Percentiles rank a stretch among this genome's conserved stretches.
Conservation (phyloP, 2,329 filamentous ascomycete species). For the Xylariaceae sp. region DNA sequence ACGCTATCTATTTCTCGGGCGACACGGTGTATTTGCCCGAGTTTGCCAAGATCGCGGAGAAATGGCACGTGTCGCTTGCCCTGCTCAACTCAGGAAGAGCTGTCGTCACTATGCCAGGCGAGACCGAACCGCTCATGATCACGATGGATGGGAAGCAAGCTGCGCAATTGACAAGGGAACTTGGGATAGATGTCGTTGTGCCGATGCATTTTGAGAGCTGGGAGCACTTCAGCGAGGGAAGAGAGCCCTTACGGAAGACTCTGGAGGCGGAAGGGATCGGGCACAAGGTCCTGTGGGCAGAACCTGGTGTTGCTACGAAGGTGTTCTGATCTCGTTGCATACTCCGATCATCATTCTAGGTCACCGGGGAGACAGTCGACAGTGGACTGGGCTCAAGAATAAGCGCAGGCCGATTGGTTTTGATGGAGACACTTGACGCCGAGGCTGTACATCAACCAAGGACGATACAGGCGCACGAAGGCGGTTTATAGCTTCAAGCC, state of each 20-base stretch:
- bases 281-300: slow-evolving; percentile 34
- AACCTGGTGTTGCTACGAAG: slow-evolving; percentile 19
- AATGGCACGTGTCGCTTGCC: slow-evolving; percentile 36
- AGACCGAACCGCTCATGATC: slow-evolving; percentile 30
- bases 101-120: slow-evolving; percentile 15
- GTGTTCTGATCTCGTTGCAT: slow-evolving; percentile 1
- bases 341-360: too few species aligned
- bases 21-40: slow-evolving; percentile 46
- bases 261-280: slow-evolving; percentile 34
- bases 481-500: too few species aligned
- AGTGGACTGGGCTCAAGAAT: too few species aligned
- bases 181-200: slow-evolving; percentile 39
- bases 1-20: slow-evolving; percentile 46
- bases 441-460: too few species aligned
- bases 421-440: too few species aligned
- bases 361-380: too few species aligned
- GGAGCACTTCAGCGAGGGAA: slow-evolving; percentile 39
- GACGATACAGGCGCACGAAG: too few species aligned
- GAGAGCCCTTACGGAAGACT: slow-evolving; percentile 25
- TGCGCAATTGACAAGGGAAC: slow-evolving; percentile 34
- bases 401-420: too few species aligned
- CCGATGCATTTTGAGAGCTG: slow-evolving; percentile 47
- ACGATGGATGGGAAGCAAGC: slow-evolving; percentile 43
- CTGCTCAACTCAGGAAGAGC: slow-evolving; percentile 41
- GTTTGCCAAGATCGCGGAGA: slow-evolving; percentile 31